Evolutionary conservation across 768 basidiomycete genomes (phyloP).

Genomic region (Boletus sp.): DNA sequence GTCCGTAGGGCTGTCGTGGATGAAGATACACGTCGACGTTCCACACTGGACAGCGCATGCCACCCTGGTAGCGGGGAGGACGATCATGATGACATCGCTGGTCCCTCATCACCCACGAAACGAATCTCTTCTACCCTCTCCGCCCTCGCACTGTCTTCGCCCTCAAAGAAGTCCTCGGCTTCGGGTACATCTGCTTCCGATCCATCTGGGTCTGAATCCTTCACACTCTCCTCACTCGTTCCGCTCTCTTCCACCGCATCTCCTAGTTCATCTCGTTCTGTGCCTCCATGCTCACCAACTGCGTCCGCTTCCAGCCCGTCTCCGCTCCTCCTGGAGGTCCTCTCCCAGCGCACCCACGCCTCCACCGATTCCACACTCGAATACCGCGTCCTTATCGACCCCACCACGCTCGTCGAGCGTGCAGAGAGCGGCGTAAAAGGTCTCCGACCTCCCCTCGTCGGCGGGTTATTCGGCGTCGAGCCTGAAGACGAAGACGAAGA

Average conservation of each 20-base stretch:
- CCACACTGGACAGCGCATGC: neutral
- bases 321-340: constrained; percentile 60
- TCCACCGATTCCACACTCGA: constrained; percentile 72
- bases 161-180: constrained; percentile 9
- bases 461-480: constrained; percentile 37
- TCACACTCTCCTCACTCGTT: constrained; percentile 17
- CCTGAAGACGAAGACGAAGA: constrained; percentile 46
- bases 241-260: constrained; percentile 4
- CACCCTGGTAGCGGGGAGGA: neutral
- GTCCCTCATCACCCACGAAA: constrained; percentile 17
- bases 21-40: constrained; percentile 32
- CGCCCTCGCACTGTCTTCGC: constrained; percentile 16
- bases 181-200: neutral
- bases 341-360: constrained; percentile 59
- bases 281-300: neutral
- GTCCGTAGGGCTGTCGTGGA: constrained; percentile 63
- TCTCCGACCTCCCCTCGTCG: constrained; percentile 43
- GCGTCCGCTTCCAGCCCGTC: constrained; percentile 32
- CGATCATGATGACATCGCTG: neutral
- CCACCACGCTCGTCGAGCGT: constrained; percentile 59
- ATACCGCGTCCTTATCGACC: constrained; percentile 77
- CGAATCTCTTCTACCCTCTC: constrained; percentile 10
- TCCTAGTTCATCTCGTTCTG: constrained; percentile 1
- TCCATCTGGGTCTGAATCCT: neutral
- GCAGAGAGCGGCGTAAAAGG: constrained; percentile 67